phyloP scores from a whole-genome alignment of 768 basidiomycete genomes.

The Kwoniella dendrophila region DNA sequence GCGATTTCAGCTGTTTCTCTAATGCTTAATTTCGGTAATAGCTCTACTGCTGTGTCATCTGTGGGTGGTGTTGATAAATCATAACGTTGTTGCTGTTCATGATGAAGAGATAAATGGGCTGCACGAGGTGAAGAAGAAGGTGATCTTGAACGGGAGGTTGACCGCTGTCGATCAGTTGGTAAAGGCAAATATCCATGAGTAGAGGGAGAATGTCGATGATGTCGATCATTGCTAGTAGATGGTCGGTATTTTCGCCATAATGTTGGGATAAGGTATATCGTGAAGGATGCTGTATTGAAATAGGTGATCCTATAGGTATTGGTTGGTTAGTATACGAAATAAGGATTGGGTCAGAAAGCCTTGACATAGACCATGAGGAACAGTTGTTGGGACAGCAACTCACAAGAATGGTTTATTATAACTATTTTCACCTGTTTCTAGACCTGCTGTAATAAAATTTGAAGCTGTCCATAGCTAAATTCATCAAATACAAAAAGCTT shows the following conservation, averaged over 20 bases:
- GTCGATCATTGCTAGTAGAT: not conserved
- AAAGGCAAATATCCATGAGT: slow-evolving; percentile 10
- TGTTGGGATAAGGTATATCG: slow-evolving; percentile 74
- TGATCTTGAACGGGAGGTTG: slow-evolving; percentile 8
- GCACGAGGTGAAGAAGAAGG: slow-evolving; percentile 10
- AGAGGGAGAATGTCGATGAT: slow-evolving; percentile 12
- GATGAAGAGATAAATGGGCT: slow-evolving; percentile 5
- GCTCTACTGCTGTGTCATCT: not conserved
- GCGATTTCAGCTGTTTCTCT: slow-evolving; percentile 78
- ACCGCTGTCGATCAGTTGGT: slow-evolving; percentile 10
- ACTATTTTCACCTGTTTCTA: slow-evolving; percentile 63
- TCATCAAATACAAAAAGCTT: too few species aligned
- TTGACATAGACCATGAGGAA: not conserved
- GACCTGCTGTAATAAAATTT: slow-evolving; percentile 71
- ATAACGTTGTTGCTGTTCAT: not conserved
- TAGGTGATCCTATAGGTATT: slow-evolving; percentile 70
- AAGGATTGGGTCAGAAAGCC: not conserved
- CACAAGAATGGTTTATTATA: slow-evolving; percentile 90
- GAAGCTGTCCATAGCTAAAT: slow-evolving; percentile 75
- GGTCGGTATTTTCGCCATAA: slow-evolving; percentile 56
- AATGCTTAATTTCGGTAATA: slow-evolving; percentile 62
- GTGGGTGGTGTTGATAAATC: not conserved
- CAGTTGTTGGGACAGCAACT: slow-evolving; percentile 37
- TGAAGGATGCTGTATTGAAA: slow-evolving; percentile 85
- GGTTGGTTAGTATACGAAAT: not conserved